phyloP scores from a whole-genome alignment of 495 filamentous ascomycete genomes.

The Chaetomium fimeti region DNA sequence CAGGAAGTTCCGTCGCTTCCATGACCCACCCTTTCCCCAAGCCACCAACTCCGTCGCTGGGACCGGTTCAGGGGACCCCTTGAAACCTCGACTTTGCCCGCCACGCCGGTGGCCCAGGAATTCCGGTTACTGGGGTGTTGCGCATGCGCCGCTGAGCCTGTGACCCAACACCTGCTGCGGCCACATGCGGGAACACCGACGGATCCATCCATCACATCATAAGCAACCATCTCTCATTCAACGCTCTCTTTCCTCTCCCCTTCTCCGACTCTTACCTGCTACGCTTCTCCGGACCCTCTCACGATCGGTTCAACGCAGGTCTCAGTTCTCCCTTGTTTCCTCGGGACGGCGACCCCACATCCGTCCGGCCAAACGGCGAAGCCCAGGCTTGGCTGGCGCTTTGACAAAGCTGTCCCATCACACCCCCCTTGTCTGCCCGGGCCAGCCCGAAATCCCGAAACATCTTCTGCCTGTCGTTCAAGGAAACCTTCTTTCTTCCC shows the following conservation, averaged over 20 bases:
- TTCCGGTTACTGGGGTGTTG: slow-evolving; percentile 2
- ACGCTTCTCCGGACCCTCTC: neutral
- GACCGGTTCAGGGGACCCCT: slow-evolving; percentile 13
- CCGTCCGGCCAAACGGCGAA: neutral
- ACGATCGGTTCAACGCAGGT: neutral
- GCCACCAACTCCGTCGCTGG: slow-evolving; percentile 21
- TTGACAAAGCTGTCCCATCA: neutral
- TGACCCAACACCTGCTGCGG: slow-evolving; percentile 29
- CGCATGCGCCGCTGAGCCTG: slow-evolving; percentile 29
- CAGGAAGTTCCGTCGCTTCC: slow-evolving; percentile 15
- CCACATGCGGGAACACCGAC: slow-evolving; percentile 21
- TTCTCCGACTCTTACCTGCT: neutral
- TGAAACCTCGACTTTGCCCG: slow-evolving; percentile 8
- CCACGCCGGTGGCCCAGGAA: neutral
- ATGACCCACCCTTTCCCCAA: slow-evolving; percentile 19
- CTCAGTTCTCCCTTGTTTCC: neutral
- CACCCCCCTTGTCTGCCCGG: slow-evolving; percentile 11
- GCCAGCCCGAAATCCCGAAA: slow-evolving; percentile 17
- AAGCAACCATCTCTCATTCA: slow-evolving; percentile 25
- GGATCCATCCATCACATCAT: slow-evolving; percentile 27
- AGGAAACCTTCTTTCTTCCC: neutral
- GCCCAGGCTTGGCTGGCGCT: slow-evolving; percentile 1
- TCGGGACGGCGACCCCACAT: neutral
- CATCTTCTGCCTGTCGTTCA: no score
- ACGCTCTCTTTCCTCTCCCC: slow-evolving; percentile 19